Evolutionary conservation across 2,329 filamentous ascomycete species (phyloP), one percentile per base, ranked within the genome.

Genomic region (Iodosphaeria phyllophila): DNA sequence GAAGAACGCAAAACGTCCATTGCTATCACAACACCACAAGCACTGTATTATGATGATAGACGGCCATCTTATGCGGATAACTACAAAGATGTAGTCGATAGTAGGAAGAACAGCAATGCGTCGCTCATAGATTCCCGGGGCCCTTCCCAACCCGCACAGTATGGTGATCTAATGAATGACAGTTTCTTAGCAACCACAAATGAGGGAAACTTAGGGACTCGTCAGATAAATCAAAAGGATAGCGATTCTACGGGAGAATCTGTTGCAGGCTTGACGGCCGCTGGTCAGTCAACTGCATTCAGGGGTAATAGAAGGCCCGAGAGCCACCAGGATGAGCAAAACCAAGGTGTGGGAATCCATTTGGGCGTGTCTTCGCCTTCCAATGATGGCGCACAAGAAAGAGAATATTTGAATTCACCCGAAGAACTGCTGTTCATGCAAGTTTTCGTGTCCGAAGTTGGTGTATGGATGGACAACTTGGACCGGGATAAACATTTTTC

Each of bases 391-490:
- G 8, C 38, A 26, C 21, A 47, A 37, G 55, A 58, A 30, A 48
- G 67, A 18, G 65, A 77, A 25, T 79, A 68, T 36, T 58, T 92
- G 22, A 72, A 67, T 34, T 69, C 67, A 4, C 64, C 72, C 7
- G 78, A 92, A 29, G 82, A 92, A 43, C 64, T 89, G 0, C 54
- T 74, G n/a, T 83, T 83, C 42, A 80, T 93, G 74, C 80, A 92
- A 45, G 73, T 83, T 0, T 95, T 92, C 44, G 74, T 91, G 5
- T 77, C 91, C 40, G 77, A 92, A 35, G 79, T 95, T 3, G 83
- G 76, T 1, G 50, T 82, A 3, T 93, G 86, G 82, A 92, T 95
- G 79, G 86, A 93, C 48, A 79, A 73, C 20, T 71, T 93, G 56
- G 80, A 92, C 51, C 63, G 70, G 17, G 63, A 74, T 35, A 86